A percentile compares a stretch with the other conserved stretches of the same genome.
phyloP scores from a whole-genome alignment of 441 rosid genomes.

The Erysimum cheiri region DNA sequence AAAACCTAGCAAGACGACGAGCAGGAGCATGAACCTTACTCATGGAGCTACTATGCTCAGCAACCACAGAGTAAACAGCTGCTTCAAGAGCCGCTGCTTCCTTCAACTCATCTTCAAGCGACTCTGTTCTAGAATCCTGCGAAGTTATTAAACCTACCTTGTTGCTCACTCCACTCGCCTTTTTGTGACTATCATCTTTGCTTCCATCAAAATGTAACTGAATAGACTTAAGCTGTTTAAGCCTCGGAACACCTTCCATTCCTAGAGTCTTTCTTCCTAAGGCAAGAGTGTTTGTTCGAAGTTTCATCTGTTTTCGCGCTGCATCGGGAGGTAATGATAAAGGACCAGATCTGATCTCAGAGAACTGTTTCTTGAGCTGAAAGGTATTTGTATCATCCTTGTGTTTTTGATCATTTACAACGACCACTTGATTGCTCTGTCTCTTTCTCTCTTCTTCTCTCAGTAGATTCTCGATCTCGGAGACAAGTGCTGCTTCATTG shows the following conservation, averaged over 20 bases:
- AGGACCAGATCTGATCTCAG: conserved; percentile 46
- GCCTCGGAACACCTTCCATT: conserved; percentile 55
- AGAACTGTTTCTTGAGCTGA: conserved; percentile 45
- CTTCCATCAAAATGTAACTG: conserved; percentile 55
- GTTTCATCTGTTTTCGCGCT: conserved; percentile 49
- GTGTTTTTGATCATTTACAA: conserved; percentile 38
- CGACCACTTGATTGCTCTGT: conserved; percentile 27
- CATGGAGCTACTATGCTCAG: conserved; percentile 91
- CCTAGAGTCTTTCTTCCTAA: conserved; percentile 52
- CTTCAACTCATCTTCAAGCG: conserved; percentile 81
- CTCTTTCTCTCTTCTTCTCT: conserved; percentile 48
- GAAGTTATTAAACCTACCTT: conserved; percentile 46
- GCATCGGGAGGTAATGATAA: conserved; percentile 51
- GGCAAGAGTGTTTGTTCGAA: conserved; percentile 65
- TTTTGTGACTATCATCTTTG: conserved; percentile 32
- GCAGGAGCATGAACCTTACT: conserved; percentile 93
- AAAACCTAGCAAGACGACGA: conserved; percentile 87
- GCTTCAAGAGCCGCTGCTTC: conserved; percentile 91
- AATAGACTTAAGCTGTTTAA: conserved; percentile 69
- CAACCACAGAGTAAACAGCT: conserved; percentile 81
- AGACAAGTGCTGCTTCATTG: conserved; percentile 43
- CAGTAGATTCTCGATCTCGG: conserved; percentile 41
- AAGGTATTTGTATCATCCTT: conserved; percentile 43
- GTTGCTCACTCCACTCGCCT: conserved; percentile 29
- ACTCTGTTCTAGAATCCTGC: conserved; percentile 55